Evolutionary conservation across 2,329 filamentous ascomycete genomes (phyloP).

Genomic region (Aspergillus quadrilineatus): DNA sequence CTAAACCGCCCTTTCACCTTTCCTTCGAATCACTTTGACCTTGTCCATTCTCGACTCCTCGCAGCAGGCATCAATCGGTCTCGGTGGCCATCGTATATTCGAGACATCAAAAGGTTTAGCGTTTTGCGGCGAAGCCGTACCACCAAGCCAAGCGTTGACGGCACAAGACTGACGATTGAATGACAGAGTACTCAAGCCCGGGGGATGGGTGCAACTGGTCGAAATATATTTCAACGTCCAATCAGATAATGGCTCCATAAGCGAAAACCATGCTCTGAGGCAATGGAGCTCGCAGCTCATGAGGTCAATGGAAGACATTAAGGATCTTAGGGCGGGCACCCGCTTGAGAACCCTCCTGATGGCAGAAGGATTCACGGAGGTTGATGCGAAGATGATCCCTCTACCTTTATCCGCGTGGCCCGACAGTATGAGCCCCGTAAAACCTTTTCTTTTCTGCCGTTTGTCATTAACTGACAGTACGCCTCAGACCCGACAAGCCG

Average conservation of each 20-base stretch:
- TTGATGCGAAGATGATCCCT: constrained; percentile 65
- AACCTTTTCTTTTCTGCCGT: not conserved
- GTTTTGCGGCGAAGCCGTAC: constrained; percentile 3
- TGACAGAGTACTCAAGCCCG: constrained; percentile 58
- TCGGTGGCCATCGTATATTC: constrained; percentile 73
- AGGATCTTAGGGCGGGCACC: constrained; percentile 65
- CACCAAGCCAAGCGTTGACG: not conserved
- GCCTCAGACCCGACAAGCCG: constrained; percentile 42
- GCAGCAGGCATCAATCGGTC: constrained; percentile 64
- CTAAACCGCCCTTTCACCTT: constrained; percentile 70
- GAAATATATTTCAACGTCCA: constrained; percentile 84
- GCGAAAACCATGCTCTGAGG: constrained; percentile 62
- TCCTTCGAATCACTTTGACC: constrained; percentile 69
- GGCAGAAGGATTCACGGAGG: constrained; percentile 65
- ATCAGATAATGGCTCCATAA: constrained; percentile 78
- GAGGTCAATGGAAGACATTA: constrained; percentile 60
- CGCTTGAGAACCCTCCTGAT: constrained; percentile 60
- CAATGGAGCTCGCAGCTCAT: constrained; percentile 68
- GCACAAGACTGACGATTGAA: constrained; percentile 9
- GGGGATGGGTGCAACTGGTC: constrained; percentile 85
- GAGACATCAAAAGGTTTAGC: constrained; percentile 64
- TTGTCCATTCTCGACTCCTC: constrained; percentile 71
- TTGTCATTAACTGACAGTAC: constrained; percentile 20
- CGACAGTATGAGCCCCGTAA: constrained; percentile 51
- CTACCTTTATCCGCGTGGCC: constrained; percentile 71